Conservation (phyloP, 1,139 yeast species). For the Blastobotrys malaysiensis region DNA sequence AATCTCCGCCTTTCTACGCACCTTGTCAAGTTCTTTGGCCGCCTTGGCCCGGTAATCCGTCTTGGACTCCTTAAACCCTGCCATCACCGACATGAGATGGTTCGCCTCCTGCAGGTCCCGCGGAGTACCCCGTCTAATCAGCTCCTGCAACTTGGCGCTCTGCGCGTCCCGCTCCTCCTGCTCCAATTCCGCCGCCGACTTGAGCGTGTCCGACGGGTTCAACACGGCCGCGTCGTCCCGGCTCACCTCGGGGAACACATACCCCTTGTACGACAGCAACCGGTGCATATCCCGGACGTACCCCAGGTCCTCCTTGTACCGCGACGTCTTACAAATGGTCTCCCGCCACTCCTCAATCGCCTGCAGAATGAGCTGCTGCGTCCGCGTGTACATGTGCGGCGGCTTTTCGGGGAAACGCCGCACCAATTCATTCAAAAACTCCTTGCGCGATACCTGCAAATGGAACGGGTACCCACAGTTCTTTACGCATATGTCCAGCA, state of each 20-base stretch:
- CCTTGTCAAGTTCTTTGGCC: conserved; percentile 76
- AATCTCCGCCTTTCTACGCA: conserved; percentile 83
- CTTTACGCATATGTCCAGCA: conserved; percentile 86
- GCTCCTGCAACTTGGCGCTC: conserved; percentile 90
- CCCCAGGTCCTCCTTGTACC: conserved; percentile 86
- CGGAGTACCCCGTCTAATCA: conserved; percentile 92
- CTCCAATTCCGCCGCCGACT: conserved; percentile 84
- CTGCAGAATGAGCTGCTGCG: conserved; percentile 79
- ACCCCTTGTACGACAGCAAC: conserved; percentile 78
- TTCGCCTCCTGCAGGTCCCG: conserved; percentile 95
- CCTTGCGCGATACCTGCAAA: conserved; percentile 89
- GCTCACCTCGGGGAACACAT: conserved; percentile 85
- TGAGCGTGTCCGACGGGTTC: conserved; percentile 84
- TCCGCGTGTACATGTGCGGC: conserved; percentile 74
- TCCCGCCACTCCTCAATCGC: conserved; percentile 97
- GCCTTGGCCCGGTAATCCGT: conserved; percentile 83
- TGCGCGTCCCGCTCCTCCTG: conserved; percentile 91
- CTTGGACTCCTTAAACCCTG: conserved; percentile 66
- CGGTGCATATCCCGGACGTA: conserved; percentile 96
- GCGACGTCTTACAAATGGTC: conserved; percentile 84
- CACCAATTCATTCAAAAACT: conserved; percentile 87
- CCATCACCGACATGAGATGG: conserved; percentile 94
- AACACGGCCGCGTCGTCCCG: conserved; percentile 90
- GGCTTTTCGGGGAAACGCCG: conserved; percentile 94
- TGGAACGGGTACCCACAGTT: conserved; percentile 98